These are phyloP conservation scores for Brassica incana DNA, from an alignment of 345 rosid species.

Conservation along the genomic window DNA sequence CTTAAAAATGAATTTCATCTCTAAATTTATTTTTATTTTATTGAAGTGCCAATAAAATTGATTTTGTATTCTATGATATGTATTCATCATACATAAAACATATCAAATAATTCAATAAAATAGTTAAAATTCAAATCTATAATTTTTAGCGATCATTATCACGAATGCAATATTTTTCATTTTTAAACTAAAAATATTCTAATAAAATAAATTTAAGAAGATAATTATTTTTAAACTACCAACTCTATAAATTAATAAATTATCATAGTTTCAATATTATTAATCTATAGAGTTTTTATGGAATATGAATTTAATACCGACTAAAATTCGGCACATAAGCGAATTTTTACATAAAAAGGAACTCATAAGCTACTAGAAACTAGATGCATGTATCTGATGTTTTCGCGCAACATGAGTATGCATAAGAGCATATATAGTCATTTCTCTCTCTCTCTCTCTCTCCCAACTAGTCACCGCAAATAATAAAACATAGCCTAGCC, in stretches of 20 bases:
- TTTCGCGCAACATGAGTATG: conserved; percentile 26
- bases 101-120: too few relatives aligned
- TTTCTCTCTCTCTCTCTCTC: neutral
- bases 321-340: neutral
- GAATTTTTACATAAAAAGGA: neutral
- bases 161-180: too few relatives aligned
- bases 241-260: neutral
- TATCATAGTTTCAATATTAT: too few relatives aligned
- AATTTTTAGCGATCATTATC: too few relatives aligned
- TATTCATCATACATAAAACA: too few relatives aligned
- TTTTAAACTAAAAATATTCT: too few relatives aligned
- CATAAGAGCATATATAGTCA: neutral
- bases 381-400: conserved; percentile 18
- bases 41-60: too few relatives aligned
- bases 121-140: too few relatives aligned
- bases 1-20: too few relatives aligned
- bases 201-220: too few relatives aligned
- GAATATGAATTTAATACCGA: neutral
- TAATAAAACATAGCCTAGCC: neutral
- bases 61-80: too few relatives aligned
- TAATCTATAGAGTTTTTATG: neutral
- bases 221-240: neutral
- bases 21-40: too few relatives aligned
- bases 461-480: conserved; percentile 15
- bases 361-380: conserved; percentile 1